Evolutionary conservation across 2,329 filamentous ascomycete species (phyloP).

Genomic region (Xenosphaeropsis pyriputrescens): DNA sequence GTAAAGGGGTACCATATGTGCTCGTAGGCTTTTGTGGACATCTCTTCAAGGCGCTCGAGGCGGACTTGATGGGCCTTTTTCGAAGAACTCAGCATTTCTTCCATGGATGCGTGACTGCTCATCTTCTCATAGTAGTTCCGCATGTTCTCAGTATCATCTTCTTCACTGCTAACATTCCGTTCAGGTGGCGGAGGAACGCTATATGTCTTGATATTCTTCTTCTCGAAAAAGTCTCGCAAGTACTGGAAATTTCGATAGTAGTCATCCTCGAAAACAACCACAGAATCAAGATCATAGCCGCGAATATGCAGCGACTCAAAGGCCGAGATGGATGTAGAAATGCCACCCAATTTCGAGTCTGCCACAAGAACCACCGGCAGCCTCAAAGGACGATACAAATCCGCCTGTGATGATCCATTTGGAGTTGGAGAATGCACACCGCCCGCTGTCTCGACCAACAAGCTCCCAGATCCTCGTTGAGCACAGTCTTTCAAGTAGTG

Average conservation of each 20-base stretch:
- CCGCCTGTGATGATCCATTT: conserved; percentile 62
- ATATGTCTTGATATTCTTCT: conserved; percentile 39
- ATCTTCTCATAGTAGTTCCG: conserved; percentile 43
- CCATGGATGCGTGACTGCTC: conserved; percentile 23
- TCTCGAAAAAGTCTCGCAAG: conserved; percentile 49
- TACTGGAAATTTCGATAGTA: conserved; percentile 56
- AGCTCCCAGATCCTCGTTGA: conserved; percentile 30
- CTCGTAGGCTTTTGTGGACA: conserved; percentile 44
- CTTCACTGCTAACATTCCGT: conserved; percentile 15
- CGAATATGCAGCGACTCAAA: conserved; percentile 66
- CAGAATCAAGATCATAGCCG: conserved; percentile 60
- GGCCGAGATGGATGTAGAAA: conserved; percentile 65
- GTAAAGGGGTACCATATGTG: conserved; percentile 82
- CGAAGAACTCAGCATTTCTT: conserved; percentile 33
- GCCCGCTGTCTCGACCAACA: conserved; percentile 69
- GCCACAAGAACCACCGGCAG: conserved; percentile 61
- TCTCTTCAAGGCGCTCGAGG: conserved; percentile 40
- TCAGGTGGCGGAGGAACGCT: conserved; percentile 44
- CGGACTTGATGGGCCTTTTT: conserved; percentile 36
- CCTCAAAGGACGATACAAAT: conserved; percentile 62
- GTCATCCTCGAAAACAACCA: conserved; percentile 54
- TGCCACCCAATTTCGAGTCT: conserved; percentile 64
- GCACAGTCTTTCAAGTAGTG: conserved; percentile 28
- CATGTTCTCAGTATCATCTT: conserved; percentile 42
- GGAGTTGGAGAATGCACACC: conserved; percentile 70